Evolutionary conservation across 2,329 filamentous ascomycete genomes (phyloP), one percentile per base, ranked within the genome.

Genomic region (Lanzia echinophila): DNA sequence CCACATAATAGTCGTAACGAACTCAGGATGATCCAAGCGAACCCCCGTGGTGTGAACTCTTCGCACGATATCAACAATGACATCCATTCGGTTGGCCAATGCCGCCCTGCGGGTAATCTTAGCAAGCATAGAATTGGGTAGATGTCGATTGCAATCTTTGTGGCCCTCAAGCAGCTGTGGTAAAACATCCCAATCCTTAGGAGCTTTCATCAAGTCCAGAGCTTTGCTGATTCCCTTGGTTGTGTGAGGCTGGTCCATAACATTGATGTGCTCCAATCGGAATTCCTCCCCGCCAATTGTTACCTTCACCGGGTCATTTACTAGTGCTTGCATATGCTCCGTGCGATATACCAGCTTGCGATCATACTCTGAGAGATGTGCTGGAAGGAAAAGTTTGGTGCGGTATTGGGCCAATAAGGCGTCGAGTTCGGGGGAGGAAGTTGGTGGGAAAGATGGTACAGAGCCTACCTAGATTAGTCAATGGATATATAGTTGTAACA

Each of bases 331-430:
- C 59, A 72, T 70, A 67, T 75, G 71, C 57, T 73, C 74, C 13
- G 65, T 58, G 55, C 72, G 70, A 69, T 75, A 77, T 61, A 87
- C 69, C 56, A 78, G 73, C 60, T 76, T 72, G 61, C 73, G 77
- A 69, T 86, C 78, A 48, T 70, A 68, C 28, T 65, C 54, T 20
- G 76, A 73, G 28, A 88, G 78, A 65, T 82, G 79, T 32, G 75
- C 69, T n/a, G 83, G 83, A 41, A 87, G 69, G 65, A 87, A 78
- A 67, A 84, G 75, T 60, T 78, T 78, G 44, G 75, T 69, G 59
- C 83, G 80, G 64, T 86, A 75, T 20, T 63, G 68, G 39, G 69
- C 66, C 57, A 87, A 76, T 32, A 76, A 63, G 12, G 67, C 55
- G 65, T 84, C 76, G 56, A 87, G 75, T 53, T 79, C 71, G 20